These are phyloP conservation scores for Zasmidium citrigriseum DNA, from an alignment of 2,329 filamentous ascomycete genomes.

Conservation along the genomic window DNA sequence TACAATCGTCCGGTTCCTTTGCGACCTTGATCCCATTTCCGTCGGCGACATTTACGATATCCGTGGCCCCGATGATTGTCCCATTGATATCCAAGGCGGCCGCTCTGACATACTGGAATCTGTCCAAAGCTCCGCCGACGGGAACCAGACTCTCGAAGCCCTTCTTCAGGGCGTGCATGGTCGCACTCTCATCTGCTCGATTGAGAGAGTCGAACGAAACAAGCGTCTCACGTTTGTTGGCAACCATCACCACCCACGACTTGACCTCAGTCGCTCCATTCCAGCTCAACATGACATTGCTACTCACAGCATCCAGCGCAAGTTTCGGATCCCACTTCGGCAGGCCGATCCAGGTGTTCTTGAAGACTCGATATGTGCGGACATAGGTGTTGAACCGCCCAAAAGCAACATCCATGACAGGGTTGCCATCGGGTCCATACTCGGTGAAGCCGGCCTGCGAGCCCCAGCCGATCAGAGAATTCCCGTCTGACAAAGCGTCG, in stretches of 20 bases:
- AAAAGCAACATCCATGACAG: not conserved
- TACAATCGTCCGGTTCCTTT: not conserved
- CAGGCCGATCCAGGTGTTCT: not conserved
- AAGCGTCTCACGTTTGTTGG: not conserved
- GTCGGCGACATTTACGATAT: not conserved
- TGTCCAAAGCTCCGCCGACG: not conserved
- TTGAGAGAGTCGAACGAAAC: not conserved
- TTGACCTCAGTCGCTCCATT: not conserved
- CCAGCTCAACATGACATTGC: not conserved
- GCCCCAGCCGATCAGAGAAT: not conserved
- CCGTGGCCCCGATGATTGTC: not conserved
- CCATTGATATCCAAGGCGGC: not conserved
- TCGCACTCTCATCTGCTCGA: not conserved
- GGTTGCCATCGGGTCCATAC: not conserved
- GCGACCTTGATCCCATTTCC: not conserved
- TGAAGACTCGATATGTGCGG: slow-evolving; percentile 1
- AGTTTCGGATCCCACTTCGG: slow-evolving; percentile 1
- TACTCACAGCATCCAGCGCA: not conserved
- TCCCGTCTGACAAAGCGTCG: not conserved
- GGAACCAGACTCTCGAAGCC: not conserved
- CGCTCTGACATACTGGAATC: not conserved
- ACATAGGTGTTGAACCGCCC: not conserved
- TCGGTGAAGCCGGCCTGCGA: not conserved
- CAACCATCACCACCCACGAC: not conserved
- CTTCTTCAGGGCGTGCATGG: not conserved